Evolutionary conservation across 495 filamentous ascomycete genomes (phyloP).

Genomic region (Penicillium flavigenum): DNA sequence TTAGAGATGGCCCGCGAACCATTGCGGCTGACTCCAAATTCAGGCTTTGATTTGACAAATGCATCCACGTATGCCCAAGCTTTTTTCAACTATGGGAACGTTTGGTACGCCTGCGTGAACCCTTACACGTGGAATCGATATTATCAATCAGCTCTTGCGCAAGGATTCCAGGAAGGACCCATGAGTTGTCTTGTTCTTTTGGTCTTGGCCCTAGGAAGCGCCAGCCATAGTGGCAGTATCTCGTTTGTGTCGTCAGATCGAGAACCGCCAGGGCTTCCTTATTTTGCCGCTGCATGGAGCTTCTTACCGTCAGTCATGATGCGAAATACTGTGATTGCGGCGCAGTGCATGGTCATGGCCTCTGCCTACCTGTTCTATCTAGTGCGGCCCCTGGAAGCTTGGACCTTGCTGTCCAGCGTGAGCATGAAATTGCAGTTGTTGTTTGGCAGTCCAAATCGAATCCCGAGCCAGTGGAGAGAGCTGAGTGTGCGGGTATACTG

Average conservation of each 20-base stretch:
- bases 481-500: slow-evolving; percentile 76
- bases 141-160: slow-evolving; percentile 68
- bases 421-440: slow-evolving; percentile 79
- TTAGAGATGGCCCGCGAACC: slow-evolving; percentile 80
- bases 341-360: slow-evolving; percentile 76
- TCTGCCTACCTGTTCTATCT: slow-evolving; percentile 81
- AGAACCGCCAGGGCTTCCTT: slow-evolving; percentile 73
- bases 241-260: slow-evolving; percentile 66
- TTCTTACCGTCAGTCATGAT: slow-evolving; percentile 77
- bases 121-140: slow-evolving; percentile 78
- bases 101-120: slow-evolving; percentile 85
- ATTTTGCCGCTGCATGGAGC: slow-evolving; percentile 77
- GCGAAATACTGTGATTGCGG: slow-evolving; percentile 68
- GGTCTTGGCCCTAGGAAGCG: slow-evolving; percentile 73
- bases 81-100: slow-evolving; percentile 76
- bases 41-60: slow-evolving; percentile 71
- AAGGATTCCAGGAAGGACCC: slow-evolving; percentile 70
- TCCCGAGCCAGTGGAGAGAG: slow-evolving; percentile 67
- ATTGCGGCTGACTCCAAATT: slow-evolving; percentile 54
- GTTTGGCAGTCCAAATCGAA: slow-evolving; percentile 65
- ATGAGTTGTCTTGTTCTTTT: slow-evolving; percentile 82
- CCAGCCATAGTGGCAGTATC: slow-evolving; percentile 69
- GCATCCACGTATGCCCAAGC: slow-evolving; percentile 70
- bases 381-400: slow-evolving; percentile 76
- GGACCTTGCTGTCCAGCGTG: slow-evolving; percentile 74